Evolutionary conservation across 2,329 filamentous ascomycete genomes (phyloP).

Genomic region (Aspergillus jensenii): DNA sequence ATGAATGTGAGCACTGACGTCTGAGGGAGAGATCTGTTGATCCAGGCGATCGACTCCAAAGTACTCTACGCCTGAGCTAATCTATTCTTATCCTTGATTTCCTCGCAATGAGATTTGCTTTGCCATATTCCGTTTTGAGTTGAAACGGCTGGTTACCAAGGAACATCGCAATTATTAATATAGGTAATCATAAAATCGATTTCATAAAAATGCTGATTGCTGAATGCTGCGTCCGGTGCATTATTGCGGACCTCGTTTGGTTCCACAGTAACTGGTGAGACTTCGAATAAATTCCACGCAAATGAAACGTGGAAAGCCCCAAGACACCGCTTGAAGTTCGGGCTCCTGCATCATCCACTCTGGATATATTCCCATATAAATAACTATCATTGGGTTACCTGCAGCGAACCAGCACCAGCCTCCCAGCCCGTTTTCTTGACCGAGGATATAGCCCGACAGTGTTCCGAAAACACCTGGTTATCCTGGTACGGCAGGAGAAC

Average conservation of each 20-base stretch:
- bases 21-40: not conserved
- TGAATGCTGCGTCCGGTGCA: not conserved
- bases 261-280: constrained; percentile 5
- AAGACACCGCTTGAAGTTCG: constrained; percentile 2
- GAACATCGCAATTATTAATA: not conserved
- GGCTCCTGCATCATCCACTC: not conserved
- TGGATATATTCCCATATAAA: not conserved
- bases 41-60: not conserved
- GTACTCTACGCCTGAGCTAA: not conserved
- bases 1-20: not conserved
- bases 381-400: not conserved
- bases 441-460: not conserved
- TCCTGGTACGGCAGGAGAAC: not conserved
- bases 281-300: constrained; percentile 5
- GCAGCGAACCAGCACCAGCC: not conserved
- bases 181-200: not conserved
- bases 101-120: not conserved
- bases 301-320: constrained; percentile 8
- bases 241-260: constrained; percentile 6
- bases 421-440: not conserved
- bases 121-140: not conserved
- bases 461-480: not conserved
- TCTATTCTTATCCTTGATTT: not conserved
- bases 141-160: not conserved
- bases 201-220: not conserved